phyloP scores from a whole-genome alignment of 805 yeast species.

The Saturnispora silvae region DNA sequence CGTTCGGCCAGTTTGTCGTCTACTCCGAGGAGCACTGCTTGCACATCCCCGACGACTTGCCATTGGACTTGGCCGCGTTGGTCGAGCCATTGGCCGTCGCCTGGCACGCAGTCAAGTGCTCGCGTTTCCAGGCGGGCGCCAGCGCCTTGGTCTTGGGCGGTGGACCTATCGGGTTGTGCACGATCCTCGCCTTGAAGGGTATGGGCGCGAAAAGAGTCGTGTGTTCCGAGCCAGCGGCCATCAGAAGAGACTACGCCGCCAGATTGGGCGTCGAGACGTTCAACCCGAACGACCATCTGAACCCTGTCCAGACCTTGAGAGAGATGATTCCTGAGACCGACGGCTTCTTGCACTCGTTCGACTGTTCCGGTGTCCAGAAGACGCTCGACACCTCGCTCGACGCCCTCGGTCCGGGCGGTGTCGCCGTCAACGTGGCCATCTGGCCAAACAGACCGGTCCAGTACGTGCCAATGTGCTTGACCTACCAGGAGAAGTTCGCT shows the following conservation, averaged over 20 bases:
- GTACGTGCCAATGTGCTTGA: constrained; percentile 45
- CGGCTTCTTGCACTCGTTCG: constrained; percentile 42
- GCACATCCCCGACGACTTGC: constrained; percentile 23
- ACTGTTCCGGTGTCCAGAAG: constrained; percentile 44
- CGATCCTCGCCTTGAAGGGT: constrained; percentile 44
- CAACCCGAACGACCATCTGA: constrained; percentile 37
- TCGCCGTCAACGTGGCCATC: constrained; percentile 54
- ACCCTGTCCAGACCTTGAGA: constrained; percentile 28
- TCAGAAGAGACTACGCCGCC: constrained; percentile 52
- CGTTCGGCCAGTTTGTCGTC: constrained; percentile 31
- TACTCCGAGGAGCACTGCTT: constrained; percentile 28
- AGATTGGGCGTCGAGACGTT: constrained; percentile 37
- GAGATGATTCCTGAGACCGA: constrained; percentile 29
- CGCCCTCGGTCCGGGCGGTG: constrained; percentile 43
- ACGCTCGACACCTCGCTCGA: constrained; percentile 43
- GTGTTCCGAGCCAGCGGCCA: constrained; percentile 49
- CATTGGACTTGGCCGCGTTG: constrained; percentile 35
- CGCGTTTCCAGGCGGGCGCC: constrained; percentile 33
- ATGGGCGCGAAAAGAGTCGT: constrained; percentile 39
- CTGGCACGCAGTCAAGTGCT: constrained; percentile 46
- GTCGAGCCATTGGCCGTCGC: constrained; percentile 51
- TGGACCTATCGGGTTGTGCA: constrained; percentile 55
- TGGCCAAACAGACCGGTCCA: constrained; percentile 45
- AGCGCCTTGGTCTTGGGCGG: constrained; percentile 45
- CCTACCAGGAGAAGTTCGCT: constrained; percentile 42